Conservation (phyloP, 148 eudicot species). For the Silene conica region DNA sequence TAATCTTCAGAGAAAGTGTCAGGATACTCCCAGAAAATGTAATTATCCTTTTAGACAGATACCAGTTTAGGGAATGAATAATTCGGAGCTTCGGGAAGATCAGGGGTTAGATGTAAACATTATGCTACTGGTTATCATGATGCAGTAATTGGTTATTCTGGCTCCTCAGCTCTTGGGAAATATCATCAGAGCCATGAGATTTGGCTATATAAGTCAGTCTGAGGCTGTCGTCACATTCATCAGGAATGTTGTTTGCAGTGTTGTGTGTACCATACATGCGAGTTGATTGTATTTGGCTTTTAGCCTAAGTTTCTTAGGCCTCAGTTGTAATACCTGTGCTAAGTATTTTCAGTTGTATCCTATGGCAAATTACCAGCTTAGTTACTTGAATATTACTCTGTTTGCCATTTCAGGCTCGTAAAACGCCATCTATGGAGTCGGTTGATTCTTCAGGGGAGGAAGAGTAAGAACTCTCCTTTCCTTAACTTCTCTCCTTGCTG, state of each 20-base stretch:
- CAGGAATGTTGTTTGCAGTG: too few species aligned
- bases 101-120: conserved; percentile 6
- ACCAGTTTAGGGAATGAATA: too few species aligned
- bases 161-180: not conserved
- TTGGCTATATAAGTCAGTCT: not conserved
- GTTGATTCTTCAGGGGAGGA: conserved; percentile 97
- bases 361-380: not conserved
- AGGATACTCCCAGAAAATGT: too few species aligned
- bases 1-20: too few species aligned
- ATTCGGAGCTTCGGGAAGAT: not conserved
- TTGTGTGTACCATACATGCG: not conserved
- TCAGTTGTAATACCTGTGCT: not conserved
- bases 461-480: conserved; percentile 63
- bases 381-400: conserved; percentile 5
- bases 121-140: not conserved
- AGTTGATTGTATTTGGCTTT: not conserved
- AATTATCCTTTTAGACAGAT: too few species aligned
- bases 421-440: conserved; percentile 82
- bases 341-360: not conserved
- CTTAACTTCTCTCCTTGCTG: not conserved
- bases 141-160: not conserved
- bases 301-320: not conserved
- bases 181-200: not conserved
- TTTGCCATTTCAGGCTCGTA: conserved; percentile 51
- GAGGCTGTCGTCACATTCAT: not conserved